phyloP scores from a whole-genome alignment of 768 basidiomycete genomes.

The Mycena belliarum region DNA sequence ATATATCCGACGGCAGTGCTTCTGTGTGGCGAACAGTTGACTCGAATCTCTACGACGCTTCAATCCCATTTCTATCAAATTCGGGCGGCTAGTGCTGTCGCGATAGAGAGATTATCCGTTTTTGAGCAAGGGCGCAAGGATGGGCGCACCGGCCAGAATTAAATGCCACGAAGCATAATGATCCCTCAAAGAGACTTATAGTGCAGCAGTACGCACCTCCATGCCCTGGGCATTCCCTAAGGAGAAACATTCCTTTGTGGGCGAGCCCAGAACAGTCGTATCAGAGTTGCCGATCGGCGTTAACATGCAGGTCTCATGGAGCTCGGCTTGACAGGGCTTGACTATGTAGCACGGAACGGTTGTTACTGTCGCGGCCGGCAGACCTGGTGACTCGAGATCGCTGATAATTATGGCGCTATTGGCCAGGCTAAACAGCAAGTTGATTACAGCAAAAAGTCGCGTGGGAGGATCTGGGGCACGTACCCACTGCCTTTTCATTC shows the following conservation, averaged over 20 bases:
- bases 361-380: too few species aligned
- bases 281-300: not conserved
- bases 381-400: too few species aligned
- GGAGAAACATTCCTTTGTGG: not conserved
- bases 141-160: not conserved
- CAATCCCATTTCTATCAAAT: not conserved
- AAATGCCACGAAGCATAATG: not conserved
- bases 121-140: not conserved
- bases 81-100: not conserved
- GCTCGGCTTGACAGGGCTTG: too few species aligned
- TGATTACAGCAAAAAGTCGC: too few species aligned
- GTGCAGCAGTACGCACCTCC: not conserved
- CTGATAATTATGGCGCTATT: too few species aligned
- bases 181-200: not conserved
- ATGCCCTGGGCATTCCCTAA: too few species aligned
- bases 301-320: not conserved
- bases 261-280: not conserved
- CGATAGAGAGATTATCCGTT: not conserved
- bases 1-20: slow-evolving; percentile 12
- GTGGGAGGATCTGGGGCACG: too few species aligned
- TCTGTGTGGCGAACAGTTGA: not conserved
- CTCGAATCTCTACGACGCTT: not conserved
- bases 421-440: too few species aligned
- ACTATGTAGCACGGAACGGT: too few species aligned
- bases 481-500: too few species aligned